Conservation (phyloP, 441 rosid species). For the Lepidium campestre region DNA sequence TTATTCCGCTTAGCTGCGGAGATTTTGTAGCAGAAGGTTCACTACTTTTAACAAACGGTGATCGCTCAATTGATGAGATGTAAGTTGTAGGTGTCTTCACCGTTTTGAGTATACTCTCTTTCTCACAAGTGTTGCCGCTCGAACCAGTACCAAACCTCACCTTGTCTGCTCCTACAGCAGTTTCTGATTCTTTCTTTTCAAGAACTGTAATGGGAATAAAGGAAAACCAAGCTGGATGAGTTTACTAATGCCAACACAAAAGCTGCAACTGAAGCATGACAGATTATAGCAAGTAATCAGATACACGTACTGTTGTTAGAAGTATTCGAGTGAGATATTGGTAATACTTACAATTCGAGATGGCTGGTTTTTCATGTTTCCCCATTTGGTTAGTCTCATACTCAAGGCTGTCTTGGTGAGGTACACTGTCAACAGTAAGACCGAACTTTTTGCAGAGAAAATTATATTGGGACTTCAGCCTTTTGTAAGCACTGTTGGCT, state of each 20-base stretch:
- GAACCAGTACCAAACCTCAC: conserved; percentile 35
- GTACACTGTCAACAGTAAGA: conserved; percentile 45
- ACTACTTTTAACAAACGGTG: conserved; percentile 23
- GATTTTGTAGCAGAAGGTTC: conserved; percentile 35
- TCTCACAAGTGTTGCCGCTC: conserved; percentile 24
- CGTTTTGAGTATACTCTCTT: conserved; percentile 30
- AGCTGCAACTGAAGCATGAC: conserved; percentile 6
- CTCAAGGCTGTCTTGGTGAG: conserved; percentile 29
- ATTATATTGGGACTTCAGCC: conserved; percentile 59
- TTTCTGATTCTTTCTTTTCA: conserved; percentile 22
- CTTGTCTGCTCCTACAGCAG: conserved; percentile 22
- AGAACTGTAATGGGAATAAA: conserved; percentile 25
- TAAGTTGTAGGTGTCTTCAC: conserved; percentile 29
- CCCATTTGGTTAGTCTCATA: conserved; percentile 33
- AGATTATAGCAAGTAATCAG: neutral
- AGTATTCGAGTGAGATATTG: neutral
- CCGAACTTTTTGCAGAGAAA: conserved; percentile 51
- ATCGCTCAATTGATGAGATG: conserved; percentile 24
- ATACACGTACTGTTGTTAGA: neutral
- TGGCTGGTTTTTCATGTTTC: conserved; percentile 28
- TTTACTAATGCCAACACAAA: conserved; percentile 1
- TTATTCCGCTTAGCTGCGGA: conserved; percentile 40
- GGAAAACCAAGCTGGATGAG: neutral
- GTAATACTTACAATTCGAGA: conserved; percentile 42
- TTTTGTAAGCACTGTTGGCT: conserved; percentile 44